A percentile compares a stretch with the other conserved stretches of the same genome.
These are phyloP conservation scores for Beauveria sp. DNA, from an alignment of 2,329 filamentous ascomycete species.

Conservation along the genomic window DNA sequence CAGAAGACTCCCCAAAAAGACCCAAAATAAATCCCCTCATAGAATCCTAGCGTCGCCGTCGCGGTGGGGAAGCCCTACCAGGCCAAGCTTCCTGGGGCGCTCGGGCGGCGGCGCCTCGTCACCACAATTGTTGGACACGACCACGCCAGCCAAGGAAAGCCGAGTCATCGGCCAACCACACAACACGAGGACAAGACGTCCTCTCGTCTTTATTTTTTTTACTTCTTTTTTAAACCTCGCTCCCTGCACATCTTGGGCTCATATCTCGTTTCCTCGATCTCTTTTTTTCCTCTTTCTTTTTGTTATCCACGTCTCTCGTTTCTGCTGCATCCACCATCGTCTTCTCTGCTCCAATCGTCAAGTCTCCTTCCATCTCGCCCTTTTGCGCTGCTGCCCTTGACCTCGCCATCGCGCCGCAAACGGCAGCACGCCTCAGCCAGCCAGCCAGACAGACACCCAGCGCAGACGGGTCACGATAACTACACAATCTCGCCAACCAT, in stretches of 20 bases:
- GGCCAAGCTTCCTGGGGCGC: neutral
- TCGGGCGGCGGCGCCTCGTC: neutral
- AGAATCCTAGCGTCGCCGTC: neutral
- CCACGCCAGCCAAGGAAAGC: neutral
- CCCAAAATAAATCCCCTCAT: neutral
- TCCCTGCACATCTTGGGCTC: neutral
- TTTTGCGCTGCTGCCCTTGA: neutral
- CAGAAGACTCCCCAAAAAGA: neutral
- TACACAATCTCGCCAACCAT: neutral
- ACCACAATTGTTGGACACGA: conserved; percentile 5
- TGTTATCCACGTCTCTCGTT: neutral
- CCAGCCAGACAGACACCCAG: neutral
- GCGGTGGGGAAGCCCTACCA: neutral
- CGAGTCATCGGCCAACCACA: conserved; percentile 10
- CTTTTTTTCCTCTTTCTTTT: neutral
- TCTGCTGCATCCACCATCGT: neutral
- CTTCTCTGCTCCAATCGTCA: no score
- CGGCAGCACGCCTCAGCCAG: neutral
- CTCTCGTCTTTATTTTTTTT: neutral
- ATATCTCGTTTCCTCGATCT: neutral
- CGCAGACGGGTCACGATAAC: neutral
- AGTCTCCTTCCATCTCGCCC: neutral
- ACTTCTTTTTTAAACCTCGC: neutral
- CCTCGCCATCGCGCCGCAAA: neutral
- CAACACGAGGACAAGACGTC: conserved; percentile 1